Conservation (phyloP, 371 early-diverging fungal species). For the Dinochytrium kinnereticum region DNA sequence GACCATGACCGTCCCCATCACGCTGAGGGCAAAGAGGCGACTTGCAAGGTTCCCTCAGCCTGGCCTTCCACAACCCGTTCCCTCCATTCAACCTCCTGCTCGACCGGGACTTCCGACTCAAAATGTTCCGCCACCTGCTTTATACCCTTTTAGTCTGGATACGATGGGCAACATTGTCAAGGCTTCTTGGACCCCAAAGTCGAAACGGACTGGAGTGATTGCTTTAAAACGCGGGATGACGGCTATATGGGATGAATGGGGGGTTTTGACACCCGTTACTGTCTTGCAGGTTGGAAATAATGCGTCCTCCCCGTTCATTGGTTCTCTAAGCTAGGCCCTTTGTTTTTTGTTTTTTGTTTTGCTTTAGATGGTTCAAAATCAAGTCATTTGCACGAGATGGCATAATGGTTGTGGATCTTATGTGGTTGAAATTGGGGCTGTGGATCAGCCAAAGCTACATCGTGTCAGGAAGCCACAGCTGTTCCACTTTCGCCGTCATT, state of each 20-base stretch:
- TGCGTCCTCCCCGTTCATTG: no score
- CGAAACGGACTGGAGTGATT: conserved; percentile 71
- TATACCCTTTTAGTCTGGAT: neutral
- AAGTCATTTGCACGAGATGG: conserved; percentile 49
- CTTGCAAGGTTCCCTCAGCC: conserved; percentile 27
- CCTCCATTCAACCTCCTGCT: conserved; percentile 2
- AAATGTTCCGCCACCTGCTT: conserved; percentile 7
- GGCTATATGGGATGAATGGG: conserved; percentile 92
- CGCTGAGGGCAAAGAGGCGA: neutral
- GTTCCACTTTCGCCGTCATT: conserved; percentile 76
- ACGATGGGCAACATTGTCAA: neutral
- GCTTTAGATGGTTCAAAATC: conserved; percentile 41
- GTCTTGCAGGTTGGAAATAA: conserved; percentile 86
- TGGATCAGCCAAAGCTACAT: conserved; percentile 56
- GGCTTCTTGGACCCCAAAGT: conserved; percentile 34
- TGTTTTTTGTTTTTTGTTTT: conserved; percentile 6
- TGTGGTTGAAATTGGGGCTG: conserved; percentile 82
- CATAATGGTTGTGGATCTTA: conserved; percentile 38
- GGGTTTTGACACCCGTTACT: conserved; percentile 89
- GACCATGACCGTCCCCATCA: conserved; percentile 13
- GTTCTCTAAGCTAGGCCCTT: no score
- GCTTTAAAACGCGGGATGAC: conserved; percentile 95
- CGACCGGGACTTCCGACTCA: conserved; percentile 23
- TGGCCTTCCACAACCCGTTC: conserved; percentile 24
- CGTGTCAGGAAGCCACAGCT: conserved; percentile 72